Base-by-base conservation (phyloP, 441 rosid genomes). In the Aquilaria agallochum region DNA sequence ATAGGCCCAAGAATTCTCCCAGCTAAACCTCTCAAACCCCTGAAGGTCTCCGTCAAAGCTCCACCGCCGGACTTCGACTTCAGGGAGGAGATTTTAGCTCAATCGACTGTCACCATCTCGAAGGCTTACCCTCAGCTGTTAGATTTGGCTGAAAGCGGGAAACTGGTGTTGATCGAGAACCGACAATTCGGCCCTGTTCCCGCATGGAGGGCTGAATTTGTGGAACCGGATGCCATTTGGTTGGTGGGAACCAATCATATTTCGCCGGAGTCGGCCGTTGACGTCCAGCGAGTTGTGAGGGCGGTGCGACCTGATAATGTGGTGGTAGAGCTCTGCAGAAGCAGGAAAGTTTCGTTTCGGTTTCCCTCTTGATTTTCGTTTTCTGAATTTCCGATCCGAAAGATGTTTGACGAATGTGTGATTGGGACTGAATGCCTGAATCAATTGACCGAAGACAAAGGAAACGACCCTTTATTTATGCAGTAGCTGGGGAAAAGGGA, bases 281-380 rank as follows among this genome's bases (percentile, higher is more conserved):
- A 72, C 13, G 97, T 87, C 44, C 89, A 83, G 48, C 88, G 95
- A 10, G 96, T 90, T 31, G 80, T 90, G 5, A 72, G 80, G 69
- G 75, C 83, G 0, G 74, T 86, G 44, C 71, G 67, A 60, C 98
- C 93, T 0, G 95, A 88, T 66, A 93, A 85, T 67, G 86, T 93
- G 56, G 96, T 88, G 47, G 97, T 88, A 48, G 97, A 90, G 78
- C 95, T 88, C 59, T 93, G 98, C 64, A 75, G 95, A 67, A 88
- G 90, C 95, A 85, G 97, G 96, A 76, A 76, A 80, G 83, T 67
- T 20, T 57, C 42, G 11, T 15, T 67, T 68, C 50, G 2, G 12
- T 2, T 63, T 5, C 48, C 33, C 45, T 14, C 11, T 48, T 20
- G 5, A 5, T 36, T 36, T 36, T 36, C 5, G 42, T 36, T 36